Base-by-base conservation (phyloP, 768 basidiomycete genomes). In the Lentinula boryana region DNA sequence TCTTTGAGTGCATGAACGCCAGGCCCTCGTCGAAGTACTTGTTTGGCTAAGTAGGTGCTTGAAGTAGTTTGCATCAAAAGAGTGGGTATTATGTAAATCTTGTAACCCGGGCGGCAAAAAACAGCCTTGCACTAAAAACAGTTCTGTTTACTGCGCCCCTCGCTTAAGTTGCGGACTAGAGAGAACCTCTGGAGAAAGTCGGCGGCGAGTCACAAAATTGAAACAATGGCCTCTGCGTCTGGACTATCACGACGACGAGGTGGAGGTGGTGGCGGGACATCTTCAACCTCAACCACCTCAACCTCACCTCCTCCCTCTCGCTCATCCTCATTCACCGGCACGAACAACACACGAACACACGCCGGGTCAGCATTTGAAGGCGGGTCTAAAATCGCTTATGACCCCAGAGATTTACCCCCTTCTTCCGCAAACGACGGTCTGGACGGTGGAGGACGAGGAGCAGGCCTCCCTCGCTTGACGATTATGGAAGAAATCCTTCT, bases 401-500 rank as follows among this genome's bases (percentile, higher is more conserved):
- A 98, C 78, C 95, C 94, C 2, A 78, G 93, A 58, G 97, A 99
- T 75, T 72, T 97, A 65, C 76, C 80, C 69, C 82, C 40, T 80
- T 80, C 49, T 84, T 88, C 65, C 85, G 87, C 63, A 78, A 71
- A n/a, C 80, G 78, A 16, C 15, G 15, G 5, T 32, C 16, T 56
- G 5, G 58, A 13, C 5, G 18, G 68, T 82, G 87, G 88, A 3
- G 89, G 88, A 18, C 86, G 83, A 73, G 36, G 36, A 38, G 13
- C 7, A 38, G 36, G 27, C 4, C 81, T 89, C 73, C 97, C 97
- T 2, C 80, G 80, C 60, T 76, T 99, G 66, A 99, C 97, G 27
- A 82, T 99, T 60, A 91, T 98, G 91, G 97, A 99, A 77, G 97
- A 99, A 77, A 87, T 99, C 5, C 76, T 98, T 63, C 73, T 99